Conservation (phyloP, 768 basidiomycete genomes). For the Thelephora ganbajun region DNA sequence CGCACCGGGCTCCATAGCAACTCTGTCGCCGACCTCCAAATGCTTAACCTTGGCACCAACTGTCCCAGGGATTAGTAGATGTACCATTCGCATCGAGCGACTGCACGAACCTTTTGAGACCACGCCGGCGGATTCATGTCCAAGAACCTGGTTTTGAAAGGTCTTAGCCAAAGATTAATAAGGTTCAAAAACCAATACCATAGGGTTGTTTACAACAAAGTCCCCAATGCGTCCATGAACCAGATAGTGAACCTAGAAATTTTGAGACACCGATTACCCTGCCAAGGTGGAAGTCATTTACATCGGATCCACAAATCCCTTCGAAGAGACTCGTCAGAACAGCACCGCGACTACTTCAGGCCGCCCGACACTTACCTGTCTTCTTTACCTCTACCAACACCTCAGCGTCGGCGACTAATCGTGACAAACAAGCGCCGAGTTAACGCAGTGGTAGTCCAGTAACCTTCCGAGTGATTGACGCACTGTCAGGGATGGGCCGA, state of each 20-base stretch:
- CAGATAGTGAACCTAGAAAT: conserved; percentile 57
- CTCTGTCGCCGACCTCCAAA: conserved; percentile 72
- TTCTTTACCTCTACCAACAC: conserved; percentile 87
- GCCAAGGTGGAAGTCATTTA: conserved; percentile 25
- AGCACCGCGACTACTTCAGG: not conserved
- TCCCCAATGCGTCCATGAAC: conserved; percentile 70
- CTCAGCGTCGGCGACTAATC: conserved; percentile 52
- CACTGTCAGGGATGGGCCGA: conserved; percentile 62
- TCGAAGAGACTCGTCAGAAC: too few relatives aligned
- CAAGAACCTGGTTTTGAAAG: conserved; percentile 57
- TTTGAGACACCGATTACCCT: too few relatives aligned
- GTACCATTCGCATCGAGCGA: too few relatives aligned
- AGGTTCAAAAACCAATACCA: conserved; percentile 30
- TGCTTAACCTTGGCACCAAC: conserved; percentile 68
- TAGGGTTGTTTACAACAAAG: conserved; percentile 67
- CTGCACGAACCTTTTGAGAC: conserved; percentile 42
- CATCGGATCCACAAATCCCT: conserved; percentile 92
- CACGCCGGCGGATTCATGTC: conserved; percentile 85
- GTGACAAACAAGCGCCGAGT: conserved; percentile 1
- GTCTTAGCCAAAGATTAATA: conserved; percentile 1
- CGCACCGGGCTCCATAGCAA: conserved; percentile 85
- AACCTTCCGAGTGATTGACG: too few relatives aligned
- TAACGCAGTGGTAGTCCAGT: conserved; percentile 1
- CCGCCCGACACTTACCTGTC: conserved; percentile 43
- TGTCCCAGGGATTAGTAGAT: conserved; percentile 12